These are phyloP conservation scores for Wolfiporia cocos DNA, from an alignment of 1,284 basidiomycete genomes.

Conservation along the genomic window DNA sequence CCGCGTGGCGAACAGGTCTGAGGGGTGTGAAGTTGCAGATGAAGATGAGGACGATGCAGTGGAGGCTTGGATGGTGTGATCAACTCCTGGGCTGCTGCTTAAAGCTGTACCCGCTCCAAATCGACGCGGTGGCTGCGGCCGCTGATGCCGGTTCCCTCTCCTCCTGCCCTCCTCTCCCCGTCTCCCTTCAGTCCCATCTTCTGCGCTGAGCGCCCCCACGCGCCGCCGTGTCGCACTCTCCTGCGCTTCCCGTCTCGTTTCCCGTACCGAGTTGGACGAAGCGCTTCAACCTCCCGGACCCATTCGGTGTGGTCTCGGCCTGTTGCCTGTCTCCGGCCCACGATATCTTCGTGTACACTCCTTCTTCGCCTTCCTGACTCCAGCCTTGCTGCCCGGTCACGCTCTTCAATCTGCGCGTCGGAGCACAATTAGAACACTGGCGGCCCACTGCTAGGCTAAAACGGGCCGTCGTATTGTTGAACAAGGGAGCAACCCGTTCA, in stretches of 20 bases:
- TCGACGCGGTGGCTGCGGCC: neutral
- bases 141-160: neutral
- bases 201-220: too few species aligned
- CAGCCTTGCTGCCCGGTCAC: neutral
- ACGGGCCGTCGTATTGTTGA: constrained; percentile 17
- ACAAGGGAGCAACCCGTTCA: constrained; percentile 14
- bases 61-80: too few species aligned
- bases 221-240: too few species aligned
- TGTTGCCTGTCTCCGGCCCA: neutral
- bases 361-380: neutral
- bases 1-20: too few species aligned
- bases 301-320: constrained; percentile 1
- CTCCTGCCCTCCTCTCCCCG: neutral
- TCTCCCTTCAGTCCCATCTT: neutral
- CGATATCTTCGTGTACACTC: too few species aligned
- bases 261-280: neutral
- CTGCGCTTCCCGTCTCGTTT: neutral
- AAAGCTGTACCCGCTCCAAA: too few species aligned
- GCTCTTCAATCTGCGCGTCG: constrained; percentile 1
- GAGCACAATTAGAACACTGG: constrained; percentile 10
- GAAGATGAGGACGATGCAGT: too few species aligned
- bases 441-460: constrained; percentile 13
- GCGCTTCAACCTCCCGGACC: constrained; percentile 4
- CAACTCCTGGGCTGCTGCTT: too few species aligned
- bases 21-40: too few species aligned